Evolutionary conservation across 1,139 yeast species (phyloP).

Genomic region (Pichia sp.): DNA sequence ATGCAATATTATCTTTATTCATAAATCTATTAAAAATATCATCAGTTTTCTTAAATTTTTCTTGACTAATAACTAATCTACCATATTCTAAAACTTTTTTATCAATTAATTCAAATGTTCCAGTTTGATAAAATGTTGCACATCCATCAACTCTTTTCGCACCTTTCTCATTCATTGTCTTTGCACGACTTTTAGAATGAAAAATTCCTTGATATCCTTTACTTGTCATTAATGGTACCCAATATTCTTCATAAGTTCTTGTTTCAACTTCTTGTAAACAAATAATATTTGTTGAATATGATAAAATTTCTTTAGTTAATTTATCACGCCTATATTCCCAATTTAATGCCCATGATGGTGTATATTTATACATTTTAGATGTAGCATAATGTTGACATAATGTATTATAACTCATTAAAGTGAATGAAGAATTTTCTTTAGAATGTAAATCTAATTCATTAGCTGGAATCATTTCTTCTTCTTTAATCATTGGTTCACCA

Average conservation of each 20-base stretch:
- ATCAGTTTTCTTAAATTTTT: slow-evolving; percentile 85
- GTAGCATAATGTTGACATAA: slow-evolving; percentile 96
- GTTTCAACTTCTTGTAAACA: slow-evolving; percentile 97
- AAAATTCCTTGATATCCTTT: slow-evolving; percentile 78
- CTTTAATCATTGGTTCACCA: slow-evolving; percentile 51
- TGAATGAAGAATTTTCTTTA: slow-evolving; percentile 40
- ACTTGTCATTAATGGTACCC: slow-evolving; percentile 69
- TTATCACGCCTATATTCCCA: slow-evolving; percentile 88
- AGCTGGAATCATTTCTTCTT: slow-evolving; percentile 27
- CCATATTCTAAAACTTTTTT: slow-evolving; percentile 80
- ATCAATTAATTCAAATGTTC: slow-evolving; percentile 64
- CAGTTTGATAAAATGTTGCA: slow-evolving; percentile 76
- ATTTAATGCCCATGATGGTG: slow-evolving; percentile 94
- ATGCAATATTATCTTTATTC: slow-evolving; percentile 91
- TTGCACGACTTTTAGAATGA: slow-evolving; percentile 85
- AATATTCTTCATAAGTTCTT: slow-evolving; percentile 74
- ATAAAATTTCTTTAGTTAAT: slow-evolving; percentile 64
- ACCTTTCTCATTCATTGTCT: slow-evolving; percentile 79
- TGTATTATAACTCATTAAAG: slow-evolving; percentile 82
- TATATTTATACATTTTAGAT: slow-evolving; percentile 82
- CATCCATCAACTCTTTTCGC: slow-evolving; percentile 95
- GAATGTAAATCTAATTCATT: slow-evolving; percentile 29
- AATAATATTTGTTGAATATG: slow-evolving; percentile 64
- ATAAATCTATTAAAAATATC: slow-evolving; percentile 94
- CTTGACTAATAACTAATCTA: slow-evolving; percentile 80